Conservation (phyloP, 768 basidiomycete genomes). For the Lenzites betulinus region DNA sequence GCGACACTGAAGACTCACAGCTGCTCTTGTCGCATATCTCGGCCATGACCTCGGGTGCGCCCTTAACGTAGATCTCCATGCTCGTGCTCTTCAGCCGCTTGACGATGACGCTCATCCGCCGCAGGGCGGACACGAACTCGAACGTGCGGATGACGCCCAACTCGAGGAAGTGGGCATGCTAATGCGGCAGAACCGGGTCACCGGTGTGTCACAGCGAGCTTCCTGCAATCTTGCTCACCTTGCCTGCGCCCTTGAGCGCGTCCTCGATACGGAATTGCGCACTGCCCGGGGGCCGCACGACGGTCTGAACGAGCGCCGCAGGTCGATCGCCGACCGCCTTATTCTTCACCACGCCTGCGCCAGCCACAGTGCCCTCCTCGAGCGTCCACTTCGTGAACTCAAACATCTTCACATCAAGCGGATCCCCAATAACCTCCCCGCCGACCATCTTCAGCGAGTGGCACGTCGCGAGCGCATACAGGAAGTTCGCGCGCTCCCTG, state of each 20-base stretch:
- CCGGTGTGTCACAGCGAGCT: conserved; percentile 1
- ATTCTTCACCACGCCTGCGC: conserved; percentile 70
- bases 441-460: conserved; percentile 93
- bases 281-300: conserved; percentile 95
- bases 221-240: conserved; percentile 47
- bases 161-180: conserved; percentile 98
- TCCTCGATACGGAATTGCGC: conserved; percentile 90
- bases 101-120: conserved; percentile 97
- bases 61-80: conserved; percentile 99
- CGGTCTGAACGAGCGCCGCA: conserved; percentile 90
- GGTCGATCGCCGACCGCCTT: conserved; percentile 65
- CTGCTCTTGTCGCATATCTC: conserved; percentile 92
- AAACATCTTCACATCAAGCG: conserved; percentile 97
- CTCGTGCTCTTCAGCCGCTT: conserved; percentile 90
- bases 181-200: not conserved
- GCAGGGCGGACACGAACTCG: conserved; percentile 91
- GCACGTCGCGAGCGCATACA: conserved; percentile 94
- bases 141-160: conserved; percentile 95
- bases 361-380: conserved; percentile 82
- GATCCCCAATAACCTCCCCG: conserved; percentile 89
- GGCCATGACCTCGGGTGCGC: conserved; percentile 97
- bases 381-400: conserved; percentile 95
- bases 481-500: conserved; percentile 75
- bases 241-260: conserved; percentile 80
- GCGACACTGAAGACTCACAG: conserved; percentile 54